Conservation (phyloP, 495 filamentous ascomycete genomes). For the Podospora appendiculata region DNA sequence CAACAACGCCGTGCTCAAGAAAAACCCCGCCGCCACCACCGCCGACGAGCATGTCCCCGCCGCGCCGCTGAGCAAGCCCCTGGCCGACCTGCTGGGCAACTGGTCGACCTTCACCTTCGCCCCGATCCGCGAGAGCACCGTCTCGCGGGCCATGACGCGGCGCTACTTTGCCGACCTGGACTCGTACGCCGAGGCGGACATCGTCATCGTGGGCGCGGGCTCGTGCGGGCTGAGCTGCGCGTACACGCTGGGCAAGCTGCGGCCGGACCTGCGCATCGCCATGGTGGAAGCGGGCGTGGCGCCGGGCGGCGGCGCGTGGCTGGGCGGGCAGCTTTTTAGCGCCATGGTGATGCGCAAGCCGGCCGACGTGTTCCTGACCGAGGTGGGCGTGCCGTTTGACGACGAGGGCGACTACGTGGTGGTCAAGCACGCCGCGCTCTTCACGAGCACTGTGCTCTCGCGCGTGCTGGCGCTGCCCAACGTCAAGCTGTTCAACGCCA, state of each 20-base stretch:
- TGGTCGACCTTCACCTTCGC: constrained; percentile 77
- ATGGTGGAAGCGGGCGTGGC: constrained; percentile 83
- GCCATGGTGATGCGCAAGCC: constrained; percentile 94
- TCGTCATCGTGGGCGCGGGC: constrained; percentile 85
- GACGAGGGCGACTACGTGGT: constrained; percentile 82
- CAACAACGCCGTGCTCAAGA: constrained; percentile 22
- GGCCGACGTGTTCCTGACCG: constrained; percentile 71
- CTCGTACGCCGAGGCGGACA: constrained; percentile 81
- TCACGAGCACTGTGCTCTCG: constrained; percentile 77
- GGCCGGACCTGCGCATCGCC: constrained; percentile 84
- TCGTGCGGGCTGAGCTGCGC: constrained; percentile 79
- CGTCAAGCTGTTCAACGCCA: constrained; percentile 93
- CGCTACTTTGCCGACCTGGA: constrained; percentile 88
- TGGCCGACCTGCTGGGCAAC: constrained; percentile 55
- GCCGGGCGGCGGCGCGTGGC: constrained; percentile 85
- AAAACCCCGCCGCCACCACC: constrained; percentile 30
- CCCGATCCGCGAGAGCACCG: constrained; percentile 82
- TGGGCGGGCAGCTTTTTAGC: constrained; percentile 85
- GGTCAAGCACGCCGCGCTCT: constrained; percentile 87
- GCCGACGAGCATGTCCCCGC: constrained; percentile 26
- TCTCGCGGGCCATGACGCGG: constrained; percentile 85
- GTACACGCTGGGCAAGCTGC: constrained; percentile 74
- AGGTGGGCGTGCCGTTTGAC: constrained; percentile 78
- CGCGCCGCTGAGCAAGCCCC: constrained; percentile 39
- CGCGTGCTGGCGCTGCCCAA: constrained; percentile 78